Evolutionary conservation across 345 rosid species (phyloP).

Genomic region (Cardiospermum halicacabum): DNA sequence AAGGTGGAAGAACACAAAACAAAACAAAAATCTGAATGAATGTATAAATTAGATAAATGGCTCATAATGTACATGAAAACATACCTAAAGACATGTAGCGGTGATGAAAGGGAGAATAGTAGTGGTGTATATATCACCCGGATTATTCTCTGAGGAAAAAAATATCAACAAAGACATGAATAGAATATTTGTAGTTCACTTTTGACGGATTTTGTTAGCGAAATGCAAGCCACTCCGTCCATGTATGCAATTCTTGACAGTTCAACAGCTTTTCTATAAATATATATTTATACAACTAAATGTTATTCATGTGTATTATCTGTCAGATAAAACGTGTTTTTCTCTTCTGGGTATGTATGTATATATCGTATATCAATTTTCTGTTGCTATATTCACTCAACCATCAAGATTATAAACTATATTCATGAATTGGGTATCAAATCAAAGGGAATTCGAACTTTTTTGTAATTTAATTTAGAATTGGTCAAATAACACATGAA

Average conservation of each 20-base stretch:
- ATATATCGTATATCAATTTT: no score
- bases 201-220: constrained; percentile 13
- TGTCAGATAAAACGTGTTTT: no score
- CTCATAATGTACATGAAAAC: background rate
- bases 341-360: no score
- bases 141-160: constrained; percentile 5
- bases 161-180: constrained; percentile 2
- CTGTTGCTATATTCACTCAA: no score
- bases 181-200: background rate
- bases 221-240: constrained; percentile 21
- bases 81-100: constrained; percentile 24
- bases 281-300: no score
- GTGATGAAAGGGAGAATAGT: constrained; percentile 8
- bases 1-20: background rate
- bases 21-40: background rate
- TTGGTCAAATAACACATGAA: no score
- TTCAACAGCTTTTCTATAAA: background rate
- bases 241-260: background rate
- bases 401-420: no score
- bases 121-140: constrained; percentile 27
- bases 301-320: no score
- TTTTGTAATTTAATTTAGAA: no score
- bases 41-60: no score
- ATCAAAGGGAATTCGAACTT: no score
- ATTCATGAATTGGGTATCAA: no score